phyloP scores from a whole-genome alignment of 2,329 filamentous ascomycete species.

The Cytospora leucostoma region DNA sequence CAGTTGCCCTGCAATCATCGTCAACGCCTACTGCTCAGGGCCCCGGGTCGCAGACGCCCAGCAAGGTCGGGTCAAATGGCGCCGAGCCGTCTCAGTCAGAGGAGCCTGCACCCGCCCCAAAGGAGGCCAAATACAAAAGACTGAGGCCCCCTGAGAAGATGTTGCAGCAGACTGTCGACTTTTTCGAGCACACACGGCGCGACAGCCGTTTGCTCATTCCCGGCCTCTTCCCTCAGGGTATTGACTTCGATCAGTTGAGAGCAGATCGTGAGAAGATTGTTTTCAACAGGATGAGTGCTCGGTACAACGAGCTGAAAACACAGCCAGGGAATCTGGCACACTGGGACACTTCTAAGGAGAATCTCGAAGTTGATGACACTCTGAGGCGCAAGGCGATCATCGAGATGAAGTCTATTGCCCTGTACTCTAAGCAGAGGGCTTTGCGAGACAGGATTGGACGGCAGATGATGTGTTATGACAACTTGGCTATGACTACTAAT shows the following conservation, averaged over 20 bases:
- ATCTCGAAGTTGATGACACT: slow-evolving; percentile 71
- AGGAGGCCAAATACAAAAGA: slow-evolving; percentile 64
- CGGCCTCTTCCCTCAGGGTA: slow-evolving; percentile 82
- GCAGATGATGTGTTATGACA: slow-evolving; percentile 94
- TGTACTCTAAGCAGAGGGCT: slow-evolving; percentile 86
- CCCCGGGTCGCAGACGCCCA: slow-evolving; percentile 35
- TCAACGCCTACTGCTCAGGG: slow-evolving; percentile 37
- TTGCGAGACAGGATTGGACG: slow-evolving; percentile 84
- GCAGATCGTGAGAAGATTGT: slow-evolving; percentile 86
- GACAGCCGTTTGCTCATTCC: slow-evolving; percentile 79
- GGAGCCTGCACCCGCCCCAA: slow-evolving; percentile 37
- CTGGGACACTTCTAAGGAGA: slow-evolving; percentile 76
- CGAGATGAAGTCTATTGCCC: slow-evolving; percentile 86
- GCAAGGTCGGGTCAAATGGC: slow-evolving; percentile 41
- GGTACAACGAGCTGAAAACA: slow-evolving; percentile 80
- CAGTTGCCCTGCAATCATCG: slow-evolving; percentile 49
- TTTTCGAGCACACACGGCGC: slow-evolving; percentile 75
- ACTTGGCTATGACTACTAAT: slow-evolving; percentile 96
- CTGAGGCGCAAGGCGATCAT: slow-evolving; percentile 89
- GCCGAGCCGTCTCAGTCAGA: slow-evolving; percentile 41
- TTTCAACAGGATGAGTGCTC: slow-evolving; percentile 85
- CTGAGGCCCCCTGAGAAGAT: slow-evolving; percentile 69
- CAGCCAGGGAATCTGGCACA: slow-evolving; percentile 83
- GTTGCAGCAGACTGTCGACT: slow-evolving; percentile 66
- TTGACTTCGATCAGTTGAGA: slow-evolving; percentile 82